These are phyloP conservation scores for Penicillium aurantiogriseum DNA, from an alignment of 2,329 filamentous ascomycete genomes.

Conservation along the genomic window DNA sequence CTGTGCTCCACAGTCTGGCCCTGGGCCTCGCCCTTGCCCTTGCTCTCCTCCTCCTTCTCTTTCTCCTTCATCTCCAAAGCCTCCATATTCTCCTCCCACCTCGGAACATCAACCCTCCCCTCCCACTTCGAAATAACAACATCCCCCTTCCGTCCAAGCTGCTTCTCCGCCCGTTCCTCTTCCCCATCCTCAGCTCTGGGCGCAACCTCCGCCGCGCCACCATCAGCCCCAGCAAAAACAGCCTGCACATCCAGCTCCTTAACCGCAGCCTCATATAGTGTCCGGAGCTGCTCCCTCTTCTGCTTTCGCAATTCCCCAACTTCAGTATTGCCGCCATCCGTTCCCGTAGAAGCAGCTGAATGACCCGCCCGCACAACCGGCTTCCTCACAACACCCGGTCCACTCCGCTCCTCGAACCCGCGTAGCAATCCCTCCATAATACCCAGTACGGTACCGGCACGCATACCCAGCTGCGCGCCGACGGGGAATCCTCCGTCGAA, in stretches of 20 bases:
- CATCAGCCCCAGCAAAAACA: conserved; percentile 58
- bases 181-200: conserved; percentile 1
- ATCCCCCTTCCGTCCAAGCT: conserved; percentile 32
- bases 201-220: conserved; percentile 8
- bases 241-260: conserved; percentile 60
- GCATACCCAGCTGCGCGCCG: conserved; percentile 75
- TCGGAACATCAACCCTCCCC: conserved; percentile 29
- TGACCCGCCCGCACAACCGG: conserved; percentile 20
- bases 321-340: not conserved
- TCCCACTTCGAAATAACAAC: conserved; percentile 34
- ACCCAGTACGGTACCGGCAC: conserved; percentile 72
- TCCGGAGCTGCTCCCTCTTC: conserved; percentile 33
- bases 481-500: conserved; percentile 90
- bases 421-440: conserved; percentile 68
- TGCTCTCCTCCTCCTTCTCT: conserved; percentile 6
- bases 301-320: conserved; percentile 34
- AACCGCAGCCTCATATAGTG: conserved; percentile 48
- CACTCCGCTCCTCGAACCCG: conserved; percentile 31
- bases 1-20: conserved; percentile 18
- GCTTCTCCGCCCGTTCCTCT: conserved; percentile 30
- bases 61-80: conserved; percentile 35
- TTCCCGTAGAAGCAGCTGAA: not conserved
- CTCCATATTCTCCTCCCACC: conserved; percentile 43
- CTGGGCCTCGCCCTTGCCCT: conserved; percentile 1
- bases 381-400: conserved; percentile 28